phyloP scores from a whole-genome alignment of 257 asterid species.

The Solanum appendiculatum region DNA sequence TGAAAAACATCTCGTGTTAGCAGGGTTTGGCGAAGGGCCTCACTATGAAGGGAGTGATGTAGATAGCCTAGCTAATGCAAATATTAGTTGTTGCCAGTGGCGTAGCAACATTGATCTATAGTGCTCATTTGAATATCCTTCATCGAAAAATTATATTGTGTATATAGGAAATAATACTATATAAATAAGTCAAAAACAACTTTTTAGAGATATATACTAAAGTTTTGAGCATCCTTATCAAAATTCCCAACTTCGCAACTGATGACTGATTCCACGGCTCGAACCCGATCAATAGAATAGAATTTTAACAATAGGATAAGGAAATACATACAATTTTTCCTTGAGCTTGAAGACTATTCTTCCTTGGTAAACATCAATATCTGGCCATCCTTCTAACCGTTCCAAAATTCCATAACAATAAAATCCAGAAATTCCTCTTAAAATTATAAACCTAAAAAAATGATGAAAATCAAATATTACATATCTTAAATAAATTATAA shows the following conservation, averaged over 20 bases:
- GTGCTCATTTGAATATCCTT: too few relatives aligned
- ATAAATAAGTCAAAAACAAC: too few relatives aligned
- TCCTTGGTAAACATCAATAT: conserved; percentile 39
- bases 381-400: conserved; percentile 75
- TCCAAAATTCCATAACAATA: conserved; percentile 61
- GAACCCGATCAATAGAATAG: too few relatives aligned
- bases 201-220: too few relatives aligned
- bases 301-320: too few relatives aligned
- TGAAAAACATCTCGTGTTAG: background rate
- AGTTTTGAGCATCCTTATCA: too few relatives aligned
- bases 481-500: background rate
- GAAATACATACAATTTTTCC: conserved; percentile 25
- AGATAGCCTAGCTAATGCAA: background rate
- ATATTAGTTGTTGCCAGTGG: too few relatives aligned
- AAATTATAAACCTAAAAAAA: conserved; percentile 25
- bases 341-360: conserved; percentile 69
- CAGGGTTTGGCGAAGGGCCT: background rate
- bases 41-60: background rate
- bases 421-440: conserved; percentile 63
- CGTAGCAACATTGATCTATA: too few relatives aligned
- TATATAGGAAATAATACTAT: too few relatives aligned
- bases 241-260: too few relatives aligned
- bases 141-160: too few relatives aligned
- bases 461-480: background rate
- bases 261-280: rapidly evolving